Evolutionary conservation across 805 yeast species (phyloP), one percentile per base, ranked within the genome.

Genomic region (Candida nemodendra): DNA sequence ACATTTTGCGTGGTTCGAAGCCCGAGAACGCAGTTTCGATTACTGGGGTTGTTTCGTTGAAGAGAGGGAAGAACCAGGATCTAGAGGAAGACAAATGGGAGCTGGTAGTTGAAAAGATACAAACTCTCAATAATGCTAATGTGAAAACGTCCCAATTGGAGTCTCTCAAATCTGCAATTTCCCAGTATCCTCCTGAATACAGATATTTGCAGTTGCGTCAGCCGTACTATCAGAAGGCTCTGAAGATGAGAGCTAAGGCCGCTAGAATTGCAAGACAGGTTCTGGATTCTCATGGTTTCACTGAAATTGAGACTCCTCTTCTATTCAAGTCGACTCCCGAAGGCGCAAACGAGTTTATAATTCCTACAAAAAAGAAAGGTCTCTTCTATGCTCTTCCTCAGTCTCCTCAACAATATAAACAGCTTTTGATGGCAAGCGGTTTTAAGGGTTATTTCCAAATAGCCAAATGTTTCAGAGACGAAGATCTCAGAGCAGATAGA

Each of bases 381-480:
- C 54, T 62, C 14, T 84, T 85, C 60, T 93, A 91, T 59, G 97
- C 99, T 0, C 68, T 93, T 19, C 97, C 98, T 0, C 99, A 93
- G 60, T 87, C 96, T 12, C 99, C 99, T 0, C 99, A 93, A 58
- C 99, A 93, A 57, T 93, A 91, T 57, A 93, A 93, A 57, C 99
- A 93, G 62, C 68, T 93, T 27, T 66, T 93, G 23, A 93, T 93
- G 89, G 95, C 97, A 1, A 82, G 95, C 27, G 99, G 99, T 1
- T 78, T 93, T 27, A 73, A 83, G 35, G 72, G 78, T 33, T 93
- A 93, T 61, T 93, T 78, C 61, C 99, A 93, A 63, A 68, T 93
- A 27, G 98, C 99, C 3, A 81, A 78, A 54, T 93, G 99, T 59
- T 93, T 93, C 59, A 72, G 99, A 48, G 99, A 93, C 59, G 99